These are phyloP conservation scores for Talaromyces sp. DNA, from an alignment of 2,329 filamentous ascomycete species.

Conservation along the genomic window DNA sequence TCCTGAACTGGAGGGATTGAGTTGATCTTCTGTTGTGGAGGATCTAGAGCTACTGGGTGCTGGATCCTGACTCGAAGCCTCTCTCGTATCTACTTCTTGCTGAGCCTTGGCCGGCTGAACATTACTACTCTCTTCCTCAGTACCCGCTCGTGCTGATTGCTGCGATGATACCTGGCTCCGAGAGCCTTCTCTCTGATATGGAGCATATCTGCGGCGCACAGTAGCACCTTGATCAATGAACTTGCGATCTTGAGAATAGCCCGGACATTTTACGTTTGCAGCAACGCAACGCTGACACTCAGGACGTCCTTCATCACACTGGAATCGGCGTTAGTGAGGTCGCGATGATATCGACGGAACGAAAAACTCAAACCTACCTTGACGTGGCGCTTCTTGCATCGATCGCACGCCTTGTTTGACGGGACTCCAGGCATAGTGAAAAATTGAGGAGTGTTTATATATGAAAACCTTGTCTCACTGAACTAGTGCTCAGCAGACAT, in stretches of 20 bases:
- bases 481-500: neutral
- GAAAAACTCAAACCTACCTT: constrained; percentile 26
- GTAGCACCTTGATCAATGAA: constrained; percentile 44
- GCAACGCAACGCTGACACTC: constrained; percentile 37
- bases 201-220: constrained; percentile 39
- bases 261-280: constrained; percentile 39
- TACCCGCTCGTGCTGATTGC: neutral
- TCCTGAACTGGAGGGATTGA: neutral
- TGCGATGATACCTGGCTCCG: constrained; percentile 1
- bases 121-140: neutral
- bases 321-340: neutral
- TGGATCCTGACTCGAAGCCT: neutral
- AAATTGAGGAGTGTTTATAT: neutral
- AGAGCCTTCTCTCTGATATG: constrained; percentile 29
- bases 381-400: constrained; percentile 39
- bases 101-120: neutral
- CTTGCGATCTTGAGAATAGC: constrained; percentile 44
- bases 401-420: constrained; percentile 39
- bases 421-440: constrained; percentile 37
- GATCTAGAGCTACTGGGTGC: neutral
- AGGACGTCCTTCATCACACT: constrained; percentile 43
- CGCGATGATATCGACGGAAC: neutral
- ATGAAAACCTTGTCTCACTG: neutral
- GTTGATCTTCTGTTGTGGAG: neutral
- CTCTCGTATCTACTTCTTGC: neutral